Conservation (phyloP, 2,329 filamentous ascomycete species). For the Ceratocystis ficicola region DNA sequence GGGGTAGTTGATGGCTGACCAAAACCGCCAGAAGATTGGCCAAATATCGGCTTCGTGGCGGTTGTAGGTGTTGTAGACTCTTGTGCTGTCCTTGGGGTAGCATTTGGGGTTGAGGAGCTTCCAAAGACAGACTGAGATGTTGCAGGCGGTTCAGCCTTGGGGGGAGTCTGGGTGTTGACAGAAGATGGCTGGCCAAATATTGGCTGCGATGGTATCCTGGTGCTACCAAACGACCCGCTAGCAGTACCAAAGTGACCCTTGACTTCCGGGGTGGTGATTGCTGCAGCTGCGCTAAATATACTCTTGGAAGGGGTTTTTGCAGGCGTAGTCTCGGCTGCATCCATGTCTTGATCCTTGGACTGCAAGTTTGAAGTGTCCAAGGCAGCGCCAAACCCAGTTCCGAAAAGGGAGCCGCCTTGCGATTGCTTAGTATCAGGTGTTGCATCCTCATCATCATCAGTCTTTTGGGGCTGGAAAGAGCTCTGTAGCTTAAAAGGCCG, state of each 20-base stretch:
- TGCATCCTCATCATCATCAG: constrained; percentile 48
- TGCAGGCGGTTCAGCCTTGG: background rate
- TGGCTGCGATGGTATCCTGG: constrained; percentile 3
- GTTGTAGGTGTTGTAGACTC: background rate
- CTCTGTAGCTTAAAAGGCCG: constrained; percentile 54
- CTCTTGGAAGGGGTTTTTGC: constrained; percentile 32
- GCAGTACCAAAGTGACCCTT: constrained; percentile 12
- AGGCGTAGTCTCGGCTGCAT: constrained; percentile 29
- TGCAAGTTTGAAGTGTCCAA: constrained; percentile 36
- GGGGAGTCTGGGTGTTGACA: background rate
- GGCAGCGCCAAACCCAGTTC: constrained; percentile 47
- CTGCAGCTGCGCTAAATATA: constrained; percentile 25
- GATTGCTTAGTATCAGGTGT: constrained; percentile 26
- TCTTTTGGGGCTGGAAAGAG: constrained; percentile 53
- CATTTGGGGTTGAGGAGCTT: background rate
- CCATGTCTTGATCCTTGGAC: constrained; percentile 44
- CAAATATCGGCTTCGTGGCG: constrained; percentile 13
- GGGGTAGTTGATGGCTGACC: constrained; percentile 9
- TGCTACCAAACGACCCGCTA: constrained; percentile 3
- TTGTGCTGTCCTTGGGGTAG: background rate
- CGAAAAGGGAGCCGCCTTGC: constrained; percentile 42
- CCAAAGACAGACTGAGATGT: background rate
- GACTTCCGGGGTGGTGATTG: constrained; percentile 11
- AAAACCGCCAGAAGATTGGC: constrained; percentile 8
- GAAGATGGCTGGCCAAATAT: background rate